A percentile compares a stretch with the other conserved stretches of the same genome.
Evolutionary conservation across 768 basidiomycete species (phyloP).

Genomic region (Trametes sanguinea): DNA sequence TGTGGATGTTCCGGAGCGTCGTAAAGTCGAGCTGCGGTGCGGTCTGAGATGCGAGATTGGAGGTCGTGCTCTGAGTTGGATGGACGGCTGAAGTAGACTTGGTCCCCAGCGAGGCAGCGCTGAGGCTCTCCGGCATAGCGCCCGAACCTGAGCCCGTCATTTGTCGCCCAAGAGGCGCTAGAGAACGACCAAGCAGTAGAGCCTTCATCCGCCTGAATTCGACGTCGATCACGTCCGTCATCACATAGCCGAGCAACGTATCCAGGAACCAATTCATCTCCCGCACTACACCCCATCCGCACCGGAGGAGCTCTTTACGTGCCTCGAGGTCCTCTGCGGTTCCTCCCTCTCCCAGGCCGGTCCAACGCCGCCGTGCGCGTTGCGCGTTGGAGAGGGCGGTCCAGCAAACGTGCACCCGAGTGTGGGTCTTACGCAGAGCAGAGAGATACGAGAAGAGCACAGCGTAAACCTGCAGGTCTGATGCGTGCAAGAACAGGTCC

Average conservation of each 20-base stretch:
- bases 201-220: constrained; percentile 76
- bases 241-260: constrained; percentile 77
- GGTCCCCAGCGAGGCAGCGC: constrained; percentile 5
- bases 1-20: constrained; percentile 79
- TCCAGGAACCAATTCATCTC: constrained; percentile 94
- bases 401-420: constrained; percentile 80
- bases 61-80: constrained; percentile 32
- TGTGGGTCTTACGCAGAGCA: constrained; percentile 82
- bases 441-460: constrained; percentile 82
- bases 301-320: constrained; percentile 66
- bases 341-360: constrained; percentile 84
- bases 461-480: constrained; percentile 74
- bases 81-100: constrained; percentile 21
- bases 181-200: constrained; percentile 39
- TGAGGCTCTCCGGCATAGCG: constrained; percentile 1
- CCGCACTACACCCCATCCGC: constrained; percentile 84
- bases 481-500: constrained; percentile 81
- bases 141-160: constrained; percentile 25
- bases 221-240: constrained; percentile 87
- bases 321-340: constrained; percentile 68
- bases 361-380: constrained; percentile 82
- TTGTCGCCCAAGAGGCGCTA: constrained; percentile 28
- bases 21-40: constrained; percentile 75
- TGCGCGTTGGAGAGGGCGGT: constrained; percentile 83
- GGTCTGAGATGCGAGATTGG: constrained; percentile 27